Evolutionary conservation across 345 rosid genomes (phyloP).

Genomic region (Geranium brycei): DNA sequence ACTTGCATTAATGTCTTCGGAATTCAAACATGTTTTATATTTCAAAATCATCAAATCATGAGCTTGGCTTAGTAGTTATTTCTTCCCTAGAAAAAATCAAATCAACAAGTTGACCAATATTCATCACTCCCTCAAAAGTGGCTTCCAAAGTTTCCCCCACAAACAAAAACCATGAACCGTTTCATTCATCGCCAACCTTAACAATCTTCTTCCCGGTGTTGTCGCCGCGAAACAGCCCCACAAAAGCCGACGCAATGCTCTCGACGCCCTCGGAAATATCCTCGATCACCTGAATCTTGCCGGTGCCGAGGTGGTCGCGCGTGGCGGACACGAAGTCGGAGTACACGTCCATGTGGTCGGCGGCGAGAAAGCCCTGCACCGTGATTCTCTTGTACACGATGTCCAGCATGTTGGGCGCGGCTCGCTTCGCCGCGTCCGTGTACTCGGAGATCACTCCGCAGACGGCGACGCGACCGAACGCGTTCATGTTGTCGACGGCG

Average conservation of each 20-base stretch:
- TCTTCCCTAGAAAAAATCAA: too few relatives aligned
- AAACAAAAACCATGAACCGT: not conserved
- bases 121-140: too few relatives aligned
- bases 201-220: conserved; percentile 33
- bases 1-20: too few relatives aligned
- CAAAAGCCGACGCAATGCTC: conserved; percentile 35
- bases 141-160: too few relatives aligned
- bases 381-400: conserved; percentile 38
- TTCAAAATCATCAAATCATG: too few relatives aligned
- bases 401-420: conserved; percentile 31
- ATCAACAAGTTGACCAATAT: too few relatives aligned
- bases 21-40: too few relatives aligned
- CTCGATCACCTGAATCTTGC: conserved; percentile 22
- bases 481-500: conserved; percentile 35
- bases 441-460: conserved; percentile 48
- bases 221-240: conserved; percentile 25
- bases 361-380: conserved; percentile 34
- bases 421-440: conserved; percentile 13
- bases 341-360: conserved; percentile 16
- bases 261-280: conserved; percentile 39
- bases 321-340: conserved; percentile 32
- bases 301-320: conserved; percentile 19
- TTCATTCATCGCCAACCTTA: conserved; percentile 15
- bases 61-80: too few relatives aligned
- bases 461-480: conserved; percentile 32